A percentile compares a stretch with the other conserved stretches of the same genome.
phyloP scores from a whole-genome alignment of 2,329 filamentous ascomycete species.

The Bipolaris oryzae region DNA sequence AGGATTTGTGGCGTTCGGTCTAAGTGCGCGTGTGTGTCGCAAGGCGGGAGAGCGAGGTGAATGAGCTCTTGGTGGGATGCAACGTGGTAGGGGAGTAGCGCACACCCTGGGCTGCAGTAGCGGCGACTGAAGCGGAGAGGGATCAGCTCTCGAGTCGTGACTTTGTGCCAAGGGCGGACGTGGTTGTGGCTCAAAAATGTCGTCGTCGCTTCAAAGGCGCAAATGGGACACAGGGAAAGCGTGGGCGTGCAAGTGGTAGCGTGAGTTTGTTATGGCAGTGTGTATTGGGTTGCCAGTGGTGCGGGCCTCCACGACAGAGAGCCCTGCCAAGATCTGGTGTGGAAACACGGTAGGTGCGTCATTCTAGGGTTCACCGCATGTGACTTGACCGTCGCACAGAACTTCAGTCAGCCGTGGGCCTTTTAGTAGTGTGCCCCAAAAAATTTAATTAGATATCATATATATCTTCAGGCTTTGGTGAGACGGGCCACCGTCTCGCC shows the following conservation, averaged over 20 bases:
- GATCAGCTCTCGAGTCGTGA: constrained; percentile 19
- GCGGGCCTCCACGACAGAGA: constrained; percentile 8
- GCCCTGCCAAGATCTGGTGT: constrained; percentile 11
- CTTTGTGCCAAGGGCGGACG: constrained; percentile 11
- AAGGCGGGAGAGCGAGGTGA: constrained; percentile 13
- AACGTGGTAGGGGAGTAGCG: constrained; percentile 31
- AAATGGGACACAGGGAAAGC: constrained; percentile 7
- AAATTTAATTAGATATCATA: constrained; percentile 2
- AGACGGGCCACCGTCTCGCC: constrained; percentile 17
- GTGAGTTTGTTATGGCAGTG: constrained; percentile 31
- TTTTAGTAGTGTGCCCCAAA: constrained; percentile 4
- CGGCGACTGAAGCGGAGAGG: constrained; percentile 39
- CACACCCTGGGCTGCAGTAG: constrained; percentile 31
- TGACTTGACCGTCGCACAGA: constrained; percentile 2
- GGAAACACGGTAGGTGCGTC: constrained; percentile 21
- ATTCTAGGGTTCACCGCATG: constrained; percentile 14
- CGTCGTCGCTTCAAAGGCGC: constrained; percentile 5
- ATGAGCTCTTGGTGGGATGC: constrained; percentile 31
- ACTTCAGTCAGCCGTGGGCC: constrained; percentile 2
- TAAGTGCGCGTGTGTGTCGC: constrained; percentile 10
- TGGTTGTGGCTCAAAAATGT: constrained; percentile 8
- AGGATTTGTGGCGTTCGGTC: background rate
- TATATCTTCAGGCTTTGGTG: constrained; percentile 10
- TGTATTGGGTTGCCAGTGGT: constrained; percentile 24
- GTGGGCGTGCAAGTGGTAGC: constrained; percentile 22